Evolutionary conservation across 1,284 basidiomycete genomes (phyloP).

Genomic region (Leccinum angustisporum): DNA sequence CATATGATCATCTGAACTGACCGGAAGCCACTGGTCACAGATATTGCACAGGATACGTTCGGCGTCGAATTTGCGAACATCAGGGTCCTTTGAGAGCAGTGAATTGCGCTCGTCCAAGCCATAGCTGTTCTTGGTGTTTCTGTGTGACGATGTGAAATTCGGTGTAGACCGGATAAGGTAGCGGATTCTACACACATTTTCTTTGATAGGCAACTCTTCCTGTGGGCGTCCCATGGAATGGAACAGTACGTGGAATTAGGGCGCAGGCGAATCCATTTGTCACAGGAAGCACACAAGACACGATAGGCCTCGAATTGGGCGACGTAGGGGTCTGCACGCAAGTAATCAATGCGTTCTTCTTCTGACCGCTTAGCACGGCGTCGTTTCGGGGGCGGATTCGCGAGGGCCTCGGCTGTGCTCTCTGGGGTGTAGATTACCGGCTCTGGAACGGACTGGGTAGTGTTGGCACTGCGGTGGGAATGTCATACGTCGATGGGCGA

Average conservation of each 20-base stretch:
- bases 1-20: constrained; percentile 53
- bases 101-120: constrained; percentile 59
- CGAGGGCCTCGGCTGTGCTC: constrained; percentile 39
- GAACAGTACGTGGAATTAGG: constrained; percentile 81
- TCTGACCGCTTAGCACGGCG: constrained; percentile 75
- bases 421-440: constrained; percentile 45
- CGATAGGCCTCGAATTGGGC: constrained; percentile 75
- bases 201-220: constrained; percentile 73
- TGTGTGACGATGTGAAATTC: constrained; percentile 23
- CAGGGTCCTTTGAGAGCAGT: constrained; percentile 59
- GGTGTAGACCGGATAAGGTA: constrained; percentile 9
- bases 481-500: constrained; percentile 1
- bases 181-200: constrained; percentile 49
- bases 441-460: constrained; percentile 33
- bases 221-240: constrained; percentile 82
- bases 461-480: constrained; percentile 29
- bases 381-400: constrained; percentile 53
- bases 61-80: constrained; percentile 67
- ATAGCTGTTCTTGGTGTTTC: constrained; percentile 49
- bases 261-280: constrained; percentile 78
- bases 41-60: constrained; percentile 66
- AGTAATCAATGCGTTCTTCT: constrained; percentile 73
- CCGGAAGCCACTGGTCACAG: constrained; percentile 64
- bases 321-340: constrained; percentile 72
- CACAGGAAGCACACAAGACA: constrained; percentile 72